Conservation (phyloP, 1,284 basidiomycete genomes). For the Puccinia coronata region DNA sequence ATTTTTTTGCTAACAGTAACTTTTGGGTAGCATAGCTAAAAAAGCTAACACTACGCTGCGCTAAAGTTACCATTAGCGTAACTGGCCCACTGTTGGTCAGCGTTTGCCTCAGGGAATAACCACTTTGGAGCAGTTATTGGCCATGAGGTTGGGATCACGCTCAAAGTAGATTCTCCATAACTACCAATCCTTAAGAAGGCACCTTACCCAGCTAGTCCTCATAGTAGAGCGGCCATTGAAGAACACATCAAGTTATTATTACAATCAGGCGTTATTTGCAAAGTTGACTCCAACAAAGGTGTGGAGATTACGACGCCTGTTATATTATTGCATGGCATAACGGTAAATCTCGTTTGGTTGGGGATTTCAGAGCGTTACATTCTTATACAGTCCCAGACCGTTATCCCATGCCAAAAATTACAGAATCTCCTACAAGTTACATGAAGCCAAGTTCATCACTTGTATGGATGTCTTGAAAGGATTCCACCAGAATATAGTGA, state of each 20-base stretch:
- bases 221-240: slow-evolving; percentile 8
- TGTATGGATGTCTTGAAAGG: slow-evolving; percentile 28
- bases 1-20: too few species aligned
- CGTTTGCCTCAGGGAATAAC: too few species aligned
- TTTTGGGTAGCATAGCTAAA: too few species aligned
- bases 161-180: neutral
- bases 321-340: neutral
- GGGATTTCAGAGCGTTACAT: slow-evolving; percentile 22
- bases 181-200: neutral
- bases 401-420: slow-evolving; percentile 29
- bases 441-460: neutral
- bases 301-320: neutral
- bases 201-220: slow-evolving; percentile 6
- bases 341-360: neutral
- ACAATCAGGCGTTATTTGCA: neutral
- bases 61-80: too few species aligned
- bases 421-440: neutral
- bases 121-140: too few species aligned
- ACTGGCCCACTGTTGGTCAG: too few species aligned
- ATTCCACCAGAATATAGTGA: slow-evolving; percentile 3
- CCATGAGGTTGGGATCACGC: too few species aligned
- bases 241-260: neutral
- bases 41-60: too few species aligned
- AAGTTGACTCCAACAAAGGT: too few species aligned
- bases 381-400: neutral